Conservation (phyloP, 495 filamentous ascomycete genomes). For the Evernia prunastri region DNA sequence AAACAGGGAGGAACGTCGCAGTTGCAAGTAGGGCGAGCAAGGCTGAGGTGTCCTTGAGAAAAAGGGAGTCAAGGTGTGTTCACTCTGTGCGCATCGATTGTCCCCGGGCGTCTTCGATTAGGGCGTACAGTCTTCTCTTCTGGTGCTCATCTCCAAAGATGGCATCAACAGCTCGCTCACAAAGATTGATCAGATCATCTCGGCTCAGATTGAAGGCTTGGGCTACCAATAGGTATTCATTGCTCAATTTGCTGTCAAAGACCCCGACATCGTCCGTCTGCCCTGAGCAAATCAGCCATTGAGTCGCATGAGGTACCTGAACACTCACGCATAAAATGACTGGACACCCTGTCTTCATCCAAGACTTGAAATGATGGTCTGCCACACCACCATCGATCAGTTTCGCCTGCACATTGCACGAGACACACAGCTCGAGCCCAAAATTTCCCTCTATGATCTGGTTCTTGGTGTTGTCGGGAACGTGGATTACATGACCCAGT, state of each 20-base stretch:
- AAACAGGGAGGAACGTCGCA: background rate
- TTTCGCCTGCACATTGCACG: constrained; percentile 72
- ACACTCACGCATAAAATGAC: constrained; percentile 54
- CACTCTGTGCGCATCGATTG: background rate
- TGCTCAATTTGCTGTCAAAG: constrained; percentile 70
- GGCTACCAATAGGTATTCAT: constrained; percentile 70
- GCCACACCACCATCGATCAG: constrained; percentile 62
- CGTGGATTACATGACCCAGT: constrained; percentile 74
- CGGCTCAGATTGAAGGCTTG: constrained; percentile 58
- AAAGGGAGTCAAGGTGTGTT: background rate
- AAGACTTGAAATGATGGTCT: constrained; percentile 69
- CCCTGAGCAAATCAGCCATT: background rate
- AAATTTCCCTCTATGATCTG: constrained; percentile 49
- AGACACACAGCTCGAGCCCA: constrained; percentile 71
- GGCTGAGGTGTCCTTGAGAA: background rate
- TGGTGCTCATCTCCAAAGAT: constrained; percentile 62
- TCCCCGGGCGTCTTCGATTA: background rate
- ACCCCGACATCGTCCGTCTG: constrained; percentile 86
- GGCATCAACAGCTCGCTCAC: constrained; percentile 48
- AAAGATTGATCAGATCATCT: constrained; percentile 50
- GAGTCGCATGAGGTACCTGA: constrained; percentile 13
- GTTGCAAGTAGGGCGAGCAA: background rate
- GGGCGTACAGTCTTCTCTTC: constrained; percentile 46
- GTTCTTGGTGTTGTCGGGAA: constrained; percentile 48
- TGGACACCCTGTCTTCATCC: constrained; percentile 48